phyloP scores from a whole-genome alignment of 169 alveolate genomes.

The Perkinsus chesapeaki region DNA sequence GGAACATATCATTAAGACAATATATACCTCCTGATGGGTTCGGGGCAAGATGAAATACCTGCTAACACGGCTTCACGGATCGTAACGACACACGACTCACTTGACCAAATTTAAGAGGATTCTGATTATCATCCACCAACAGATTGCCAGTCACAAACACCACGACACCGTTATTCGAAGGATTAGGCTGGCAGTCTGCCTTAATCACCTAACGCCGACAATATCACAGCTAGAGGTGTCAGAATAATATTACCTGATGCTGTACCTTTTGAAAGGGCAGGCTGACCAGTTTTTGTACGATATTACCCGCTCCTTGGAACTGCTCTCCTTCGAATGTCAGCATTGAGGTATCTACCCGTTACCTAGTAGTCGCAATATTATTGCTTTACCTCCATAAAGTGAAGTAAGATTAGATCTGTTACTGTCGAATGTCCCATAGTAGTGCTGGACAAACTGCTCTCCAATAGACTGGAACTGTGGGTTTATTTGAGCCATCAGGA shows the following conservation, averaged over 20 bases:
- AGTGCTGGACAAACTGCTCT: slow-evolving; percentile 58
- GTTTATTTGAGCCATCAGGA: slow-evolving; percentile 25
- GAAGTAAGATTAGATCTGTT: slow-evolving; percentile 46
- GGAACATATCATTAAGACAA: neutral
- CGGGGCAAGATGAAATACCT: neutral
- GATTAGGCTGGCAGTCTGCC: slow-evolving; percentile 69
- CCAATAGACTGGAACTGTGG: slow-evolving; percentile 57
- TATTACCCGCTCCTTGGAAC: slow-evolving; percentile 58
- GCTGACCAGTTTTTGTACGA: slow-evolving; percentile 51
- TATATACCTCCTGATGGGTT: neutral
- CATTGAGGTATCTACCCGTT: slow-evolving; percentile 39
- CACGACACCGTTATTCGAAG: slow-evolving; percentile 49
- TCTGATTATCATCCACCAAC: neutral
- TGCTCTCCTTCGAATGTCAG: slow-evolving; percentile 70
- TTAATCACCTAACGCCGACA: neutral
- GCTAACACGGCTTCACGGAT: neutral
- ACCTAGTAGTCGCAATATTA: neutral
- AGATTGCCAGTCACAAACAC: slow-evolving; percentile 49
- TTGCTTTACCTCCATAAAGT: slow-evolving; percentile 35
- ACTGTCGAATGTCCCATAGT: slow-evolving; percentile 54
- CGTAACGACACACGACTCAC: neutral
- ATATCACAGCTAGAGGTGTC: neutral
- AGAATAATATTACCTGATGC: slow-evolving; percentile 30
- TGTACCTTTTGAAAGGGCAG: slow-evolving; percentile 39
- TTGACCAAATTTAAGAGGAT: neutral